phyloP scores from a whole-genome alignment of 1,139 yeast genomes.

The Suhomyces anneliseae region DNA sequence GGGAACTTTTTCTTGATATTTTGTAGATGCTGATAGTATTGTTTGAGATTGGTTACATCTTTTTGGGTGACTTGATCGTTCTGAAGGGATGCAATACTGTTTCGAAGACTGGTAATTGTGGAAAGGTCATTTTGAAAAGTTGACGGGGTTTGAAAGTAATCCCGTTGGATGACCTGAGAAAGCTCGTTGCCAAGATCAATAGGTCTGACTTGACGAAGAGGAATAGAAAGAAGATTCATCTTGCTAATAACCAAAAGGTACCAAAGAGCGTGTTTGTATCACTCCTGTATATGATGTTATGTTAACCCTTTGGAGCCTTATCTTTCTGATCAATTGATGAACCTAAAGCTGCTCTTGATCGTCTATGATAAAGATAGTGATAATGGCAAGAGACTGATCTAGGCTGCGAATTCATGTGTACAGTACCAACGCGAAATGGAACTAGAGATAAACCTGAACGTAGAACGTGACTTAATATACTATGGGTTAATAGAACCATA shows the following conservation, averaged over 20 bases:
- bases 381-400: too few relatives aligned
- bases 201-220: constrained; percentile 52
- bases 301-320: too few relatives aligned
- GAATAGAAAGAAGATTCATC: constrained; percentile 46
- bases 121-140: constrained; percentile 55
- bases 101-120: constrained; percentile 32
- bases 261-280: not conserved
- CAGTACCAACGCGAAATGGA: too few relatives aligned
- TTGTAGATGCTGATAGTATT: constrained; percentile 34
- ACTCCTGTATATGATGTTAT: too few relatives aligned
- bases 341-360: too few relatives aligned
- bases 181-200: constrained; percentile 49
- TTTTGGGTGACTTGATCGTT: constrained; percentile 20
- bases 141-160: constrained; percentile 66
- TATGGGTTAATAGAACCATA: too few relatives aligned
- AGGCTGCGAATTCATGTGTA: too few relatives aligned
- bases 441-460: too few relatives aligned
- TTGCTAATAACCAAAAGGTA: not conserved
- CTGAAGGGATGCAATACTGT: constrained; percentile 22
- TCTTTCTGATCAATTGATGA: too few relatives aligned
- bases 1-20: constrained; percentile 41
- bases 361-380: too few relatives aligned
- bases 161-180: constrained; percentile 50
- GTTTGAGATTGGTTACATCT: constrained; percentile 21
- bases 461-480: too few relatives aligned